A percentile compares a stretch with the other conserved stretches of the same genome.
phyloP scores from a whole-genome alignment of 495 filamentous ascomycete species.

The Aspergillus asperescens region DNA sequence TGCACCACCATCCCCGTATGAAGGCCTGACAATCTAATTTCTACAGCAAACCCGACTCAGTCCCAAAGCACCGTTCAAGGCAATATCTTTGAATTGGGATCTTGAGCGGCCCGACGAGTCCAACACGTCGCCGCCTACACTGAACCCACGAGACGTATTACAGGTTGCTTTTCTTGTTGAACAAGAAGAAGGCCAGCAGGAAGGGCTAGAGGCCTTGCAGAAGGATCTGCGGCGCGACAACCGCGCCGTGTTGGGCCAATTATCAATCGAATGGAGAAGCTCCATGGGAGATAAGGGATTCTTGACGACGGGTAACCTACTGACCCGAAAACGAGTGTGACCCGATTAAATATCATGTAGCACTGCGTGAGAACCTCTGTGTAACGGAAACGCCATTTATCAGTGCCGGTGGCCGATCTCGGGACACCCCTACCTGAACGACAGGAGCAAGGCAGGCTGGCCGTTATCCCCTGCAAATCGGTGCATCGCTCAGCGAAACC shows the following conservation, averaged over 20 bases:
- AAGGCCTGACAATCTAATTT: not conserved
- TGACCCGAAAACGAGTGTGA: slow-evolving; percentile 51
- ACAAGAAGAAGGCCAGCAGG: slow-evolving; percentile 51
- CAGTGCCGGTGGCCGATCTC: not conserved
- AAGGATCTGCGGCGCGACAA: slow-evolving; percentile 55
- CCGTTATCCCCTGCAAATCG: not conserved
- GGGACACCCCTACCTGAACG: not conserved
- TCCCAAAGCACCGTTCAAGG: slow-evolving; percentile 52
- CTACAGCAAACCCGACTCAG: slow-evolving; percentile 46
- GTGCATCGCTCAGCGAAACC: not conserved
- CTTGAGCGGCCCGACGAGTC: slow-evolving; percentile 25
- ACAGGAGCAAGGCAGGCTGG: not conserved
- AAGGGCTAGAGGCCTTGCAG: slow-evolving; percentile 40
- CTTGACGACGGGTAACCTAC: slow-evolving; percentile 79
- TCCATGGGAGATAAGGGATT: slow-evolving; percentile 87
- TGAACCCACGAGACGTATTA: slow-evolving; percentile 80
- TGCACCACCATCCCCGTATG: slow-evolving; percentile 3
- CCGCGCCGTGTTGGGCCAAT: slow-evolving; percentile 66
- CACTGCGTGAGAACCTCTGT: not conserved
- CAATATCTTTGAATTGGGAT: slow-evolving; percentile 57
- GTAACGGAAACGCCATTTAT: not conserved
- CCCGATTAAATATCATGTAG: not conserved
- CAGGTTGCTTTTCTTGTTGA: slow-evolving; percentile 88
- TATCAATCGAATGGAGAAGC: slow-evolving; percentile 82
- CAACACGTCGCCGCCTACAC: slow-evolving; percentile 48